Conservation (phyloP, 495 filamentous ascomycete species). For the Penicillium cataractarum region DNA sequence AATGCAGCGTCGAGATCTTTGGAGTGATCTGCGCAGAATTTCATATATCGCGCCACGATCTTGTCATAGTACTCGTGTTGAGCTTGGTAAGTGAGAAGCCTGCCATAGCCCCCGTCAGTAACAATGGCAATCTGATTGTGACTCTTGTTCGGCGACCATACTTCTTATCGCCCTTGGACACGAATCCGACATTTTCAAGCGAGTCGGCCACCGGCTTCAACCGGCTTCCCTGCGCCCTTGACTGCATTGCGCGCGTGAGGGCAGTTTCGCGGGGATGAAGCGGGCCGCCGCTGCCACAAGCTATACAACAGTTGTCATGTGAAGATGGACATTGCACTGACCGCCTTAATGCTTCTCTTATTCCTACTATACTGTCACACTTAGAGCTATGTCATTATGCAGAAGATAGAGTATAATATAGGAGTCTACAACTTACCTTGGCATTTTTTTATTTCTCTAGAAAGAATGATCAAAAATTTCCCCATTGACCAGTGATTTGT, state of each 20-base stretch:
- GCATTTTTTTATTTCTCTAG: no score
- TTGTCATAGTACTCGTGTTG: constrained; percentile 85
- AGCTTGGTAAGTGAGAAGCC: constrained; percentile 71
- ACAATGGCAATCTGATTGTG: neutral
- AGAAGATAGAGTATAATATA: no score
- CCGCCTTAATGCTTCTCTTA: no score
- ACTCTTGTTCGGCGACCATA: constrained; percentile 31
- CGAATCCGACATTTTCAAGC: constrained; percentile 76
- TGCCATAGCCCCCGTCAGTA: constrained; percentile 36
- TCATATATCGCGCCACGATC: constrained; percentile 84
- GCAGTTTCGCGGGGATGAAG: constrained; percentile 13
- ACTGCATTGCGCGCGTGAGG: constrained; percentile 21
- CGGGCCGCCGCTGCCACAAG: neutral
- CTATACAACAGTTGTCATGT: neutral
- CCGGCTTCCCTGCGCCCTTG: constrained; percentile 55
- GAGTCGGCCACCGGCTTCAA: constrained; percentile 75
- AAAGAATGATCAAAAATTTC: no score
- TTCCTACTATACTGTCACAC: no score
- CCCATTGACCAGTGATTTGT: no score
- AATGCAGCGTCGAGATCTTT: constrained; percentile 75
- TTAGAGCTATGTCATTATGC: no score
- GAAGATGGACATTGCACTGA: neutral
- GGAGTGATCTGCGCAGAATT: constrained; percentile 74
- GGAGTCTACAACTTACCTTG: no score
- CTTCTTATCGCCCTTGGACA: constrained; percentile 86